phyloP scores from a whole-genome alignment of 352 stramenopile genomes.

The Peronospora tabacina region DNA sequence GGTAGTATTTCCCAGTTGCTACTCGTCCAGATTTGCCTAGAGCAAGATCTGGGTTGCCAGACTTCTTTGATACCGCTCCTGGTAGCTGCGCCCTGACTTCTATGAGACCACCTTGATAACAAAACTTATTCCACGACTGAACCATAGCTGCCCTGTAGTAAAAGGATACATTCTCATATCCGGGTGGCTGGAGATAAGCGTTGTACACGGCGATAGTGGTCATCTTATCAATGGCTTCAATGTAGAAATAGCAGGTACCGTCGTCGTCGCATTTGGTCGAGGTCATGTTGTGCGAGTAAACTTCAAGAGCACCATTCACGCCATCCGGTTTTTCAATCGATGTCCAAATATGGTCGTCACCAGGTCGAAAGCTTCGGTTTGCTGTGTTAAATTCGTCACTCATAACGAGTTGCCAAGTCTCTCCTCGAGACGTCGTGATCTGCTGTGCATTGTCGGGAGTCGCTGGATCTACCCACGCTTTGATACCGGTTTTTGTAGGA shows the following conservation, averaged over 20 bases:
- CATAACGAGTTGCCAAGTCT: constrained; percentile 57
- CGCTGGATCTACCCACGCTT: constrained; percentile 51
- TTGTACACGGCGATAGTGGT: constrained; percentile 52
- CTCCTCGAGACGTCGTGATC: constrained; percentile 50
- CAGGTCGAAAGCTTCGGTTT: constrained; percentile 82
- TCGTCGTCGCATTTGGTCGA: constrained; percentile 45
- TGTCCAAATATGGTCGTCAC: constrained; percentile 92
- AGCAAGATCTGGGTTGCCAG: constrained; percentile 38
- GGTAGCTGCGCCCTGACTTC: constrained; percentile 85
- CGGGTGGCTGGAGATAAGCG: constrained; percentile 44
- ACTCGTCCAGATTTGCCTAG: constrained; percentile 18
- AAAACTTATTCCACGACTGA: constrained; percentile 92
- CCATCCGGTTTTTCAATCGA: constrained; percentile 65
- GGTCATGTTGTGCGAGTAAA: constrained; percentile 71
- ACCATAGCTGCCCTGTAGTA: constrained; percentile 71
- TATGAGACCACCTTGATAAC: constrained; percentile 86
- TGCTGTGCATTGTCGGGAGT: constrained; percentile 36
- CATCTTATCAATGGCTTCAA: constrained; percentile 36
- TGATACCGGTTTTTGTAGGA: constrained; percentile 48
- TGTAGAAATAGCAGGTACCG: constrained; percentile 53
- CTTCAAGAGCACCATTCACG: constrained; percentile 60
- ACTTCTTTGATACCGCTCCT: constrained; percentile 48
- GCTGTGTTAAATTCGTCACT: constrained; percentile 70
- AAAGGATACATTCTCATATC: constrained; percentile 41
- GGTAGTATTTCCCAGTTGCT: constrained; percentile 34